Evolutionary conservation across 2,329 filamentous ascomycete genomes (phyloP).

Genomic region (Periconia macrospinosa): DNA sequence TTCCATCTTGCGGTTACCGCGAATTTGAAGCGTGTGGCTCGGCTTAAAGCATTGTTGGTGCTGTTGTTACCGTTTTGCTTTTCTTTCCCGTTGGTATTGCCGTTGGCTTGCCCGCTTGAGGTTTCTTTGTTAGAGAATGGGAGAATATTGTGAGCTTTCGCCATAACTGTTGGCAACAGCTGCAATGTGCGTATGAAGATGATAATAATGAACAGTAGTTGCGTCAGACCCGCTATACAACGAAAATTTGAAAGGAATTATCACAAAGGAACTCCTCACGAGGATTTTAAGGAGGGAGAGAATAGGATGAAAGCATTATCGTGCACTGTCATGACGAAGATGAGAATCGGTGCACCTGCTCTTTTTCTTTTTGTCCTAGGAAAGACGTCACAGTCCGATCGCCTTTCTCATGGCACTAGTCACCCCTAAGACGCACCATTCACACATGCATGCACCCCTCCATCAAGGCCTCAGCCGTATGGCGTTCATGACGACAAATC

Average conservation of each 20-base stretch:
- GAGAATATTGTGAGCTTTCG: slow-evolving; percentile 3
- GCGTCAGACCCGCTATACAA: too few species aligned
- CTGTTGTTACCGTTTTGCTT: not conserved
- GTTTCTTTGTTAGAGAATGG: slow-evolving; percentile 8
- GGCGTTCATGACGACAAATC: not conserved
- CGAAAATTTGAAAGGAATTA: too few species aligned
- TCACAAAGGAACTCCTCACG: too few species aligned
- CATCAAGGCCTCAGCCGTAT: not conserved
- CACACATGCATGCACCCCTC: not conserved
- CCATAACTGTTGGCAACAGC: not conserved
- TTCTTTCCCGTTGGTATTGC: not conserved
- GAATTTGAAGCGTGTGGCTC: not conserved
- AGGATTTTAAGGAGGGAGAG: too few species aligned
- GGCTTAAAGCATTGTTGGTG: not conserved
- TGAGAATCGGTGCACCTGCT: too few species aligned
- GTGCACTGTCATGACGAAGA: too few species aligned
- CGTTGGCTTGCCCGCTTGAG: not conserved
- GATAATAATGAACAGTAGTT: too few species aligned
- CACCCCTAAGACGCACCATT: not conserved
- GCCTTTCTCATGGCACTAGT: not conserved
- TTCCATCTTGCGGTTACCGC: slow-evolving; percentile 23
- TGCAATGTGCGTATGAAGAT: not conserved
- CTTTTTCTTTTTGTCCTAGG: too few species aligned
- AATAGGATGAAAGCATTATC: too few species aligned
- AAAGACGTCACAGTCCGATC: too few species aligned